Base-by-base conservation (phyloP, 768 basidiomycete genomes). In the Russula sp. region DNA sequence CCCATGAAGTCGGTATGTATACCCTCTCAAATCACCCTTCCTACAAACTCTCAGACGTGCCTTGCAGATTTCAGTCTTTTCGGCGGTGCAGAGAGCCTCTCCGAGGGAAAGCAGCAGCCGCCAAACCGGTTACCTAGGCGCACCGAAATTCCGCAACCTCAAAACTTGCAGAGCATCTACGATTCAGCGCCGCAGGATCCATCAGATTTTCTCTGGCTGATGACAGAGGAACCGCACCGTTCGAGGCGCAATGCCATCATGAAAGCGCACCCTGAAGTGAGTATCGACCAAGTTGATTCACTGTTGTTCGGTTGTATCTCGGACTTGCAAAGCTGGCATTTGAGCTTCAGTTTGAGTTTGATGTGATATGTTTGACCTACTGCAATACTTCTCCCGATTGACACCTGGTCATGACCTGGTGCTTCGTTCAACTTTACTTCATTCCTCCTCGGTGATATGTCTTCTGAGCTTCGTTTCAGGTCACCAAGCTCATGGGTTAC, bases 161-260 rank as follows among this genome's bases (percentile, higher is more conserved):
- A 78, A 47, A 75, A 77, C 61, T 69, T 80, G 63, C 79, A 76
- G 9, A 71, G 70, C 43, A 72, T 74, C 3, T 73, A 81, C 68
- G 72, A 77, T 20, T 78, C 74, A 6, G 83, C 83, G 2, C 87
- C 87, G 0, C 85, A 86, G 70, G 85, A 93, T 68, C 88, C 90
- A 1, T 73, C 78, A 0, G 96, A 98, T 67, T 98, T 97, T 69
- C 78, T 98, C 35, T 99, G 97, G 97, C 70, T 95, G 48, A 90
- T 98, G 86, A 97, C 93, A 0, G 97, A 99, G 74, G 97, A 99
- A 70, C 97, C 97, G 3, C 97, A 99, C 74, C 83, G 96, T 53
- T 85, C 86, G 16, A 77, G 97, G 58, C 77, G 97, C 60, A 85
- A 84, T 76, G 88, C 83, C 7, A 98, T 99, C 63, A 81, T 98